These are phyloP conservation scores for Didymella glomerata DNA, from an alignment of 2,329 filamentous ascomycete species.

Conservation along the genomic window DNA sequence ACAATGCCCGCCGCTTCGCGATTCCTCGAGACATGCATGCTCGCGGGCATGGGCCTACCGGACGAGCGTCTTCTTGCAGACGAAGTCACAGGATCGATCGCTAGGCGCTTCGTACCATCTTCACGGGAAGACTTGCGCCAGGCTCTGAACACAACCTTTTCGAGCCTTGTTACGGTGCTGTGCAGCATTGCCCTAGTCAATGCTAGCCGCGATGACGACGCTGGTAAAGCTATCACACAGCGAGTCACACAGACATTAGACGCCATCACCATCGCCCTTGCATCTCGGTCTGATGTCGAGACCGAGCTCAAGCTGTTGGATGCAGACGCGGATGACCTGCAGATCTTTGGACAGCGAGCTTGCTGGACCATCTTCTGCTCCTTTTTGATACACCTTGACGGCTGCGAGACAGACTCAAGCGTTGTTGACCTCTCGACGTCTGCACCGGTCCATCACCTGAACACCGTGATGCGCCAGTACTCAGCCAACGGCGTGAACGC, in stretches of 20 bases:
- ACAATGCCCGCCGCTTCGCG: conserved; percentile 36
- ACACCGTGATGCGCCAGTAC: conserved; percentile 38
- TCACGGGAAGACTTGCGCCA: conserved; percentile 40
- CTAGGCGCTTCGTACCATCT: conserved; percentile 37
- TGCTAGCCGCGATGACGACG: conserved; percentile 27
- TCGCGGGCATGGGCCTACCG: conserved; percentile 41
- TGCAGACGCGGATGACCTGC: conserved; percentile 35
- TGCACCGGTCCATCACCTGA: conserved; percentile 27
- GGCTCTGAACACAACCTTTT: conserved; percentile 48
- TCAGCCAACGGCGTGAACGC: conserved; percentile 32
- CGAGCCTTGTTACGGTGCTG: conserved; percentile 46
- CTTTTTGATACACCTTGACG: conserved; percentile 37
- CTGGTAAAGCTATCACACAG: conserved; percentile 24
- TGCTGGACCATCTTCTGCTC: conserved; percentile 39
- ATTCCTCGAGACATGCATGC: conserved; percentile 44
- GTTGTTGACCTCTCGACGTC: conserved; percentile 22
- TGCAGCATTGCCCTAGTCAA: conserved; percentile 45
- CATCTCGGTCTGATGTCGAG: conserved; percentile 35
- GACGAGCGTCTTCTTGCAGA: conserved; percentile 35
- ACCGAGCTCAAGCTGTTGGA: conserved; percentile 36
- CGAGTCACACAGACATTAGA: conserved; percentile 39
- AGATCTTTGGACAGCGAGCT: conserved; percentile 43
- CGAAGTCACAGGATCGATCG: conserved; percentile 27
- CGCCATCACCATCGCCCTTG: conserved; percentile 34
- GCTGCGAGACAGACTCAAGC: conserved; percentile 13